These are phyloP conservation scores for Gilbertella persicaria DNA, from an alignment of 371 early-diverging fungal genomes.

Conservation along the genomic window DNA sequence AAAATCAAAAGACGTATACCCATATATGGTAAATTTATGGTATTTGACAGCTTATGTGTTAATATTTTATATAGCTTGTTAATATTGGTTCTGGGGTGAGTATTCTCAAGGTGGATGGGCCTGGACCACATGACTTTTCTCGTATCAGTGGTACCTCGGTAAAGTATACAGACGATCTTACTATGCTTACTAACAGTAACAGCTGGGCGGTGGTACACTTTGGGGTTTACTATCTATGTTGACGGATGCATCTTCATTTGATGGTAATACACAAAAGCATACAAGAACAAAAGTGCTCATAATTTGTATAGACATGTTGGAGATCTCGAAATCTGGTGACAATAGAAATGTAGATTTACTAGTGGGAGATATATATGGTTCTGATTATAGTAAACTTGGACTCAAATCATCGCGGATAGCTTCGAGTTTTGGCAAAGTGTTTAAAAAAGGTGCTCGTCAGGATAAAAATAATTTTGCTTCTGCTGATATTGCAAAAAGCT, in stretches of 20 bases:
- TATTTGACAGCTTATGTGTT: not conserved
- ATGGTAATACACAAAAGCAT: slow-evolving; percentile 51
- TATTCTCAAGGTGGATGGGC: slow-evolving; percentile 83
- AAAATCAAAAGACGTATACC: slow-evolving; percentile 70
- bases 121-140: slow-evolving; percentile 68
- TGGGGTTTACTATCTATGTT: slow-evolving; percentile 92
- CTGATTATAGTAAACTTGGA: slow-evolving; percentile 83
- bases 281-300: not conserved
- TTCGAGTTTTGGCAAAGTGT: slow-evolving; percentile 94
- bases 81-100: slow-evolving; percentile 93
- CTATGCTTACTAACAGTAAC: too few species aligned
- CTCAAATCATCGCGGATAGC: slow-evolving; percentile 92
- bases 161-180: slow-evolving; percentile 29
- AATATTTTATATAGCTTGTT: slow-evolving; percentile 56
- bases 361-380: slow-evolving; percentile 97
- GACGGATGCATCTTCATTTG: slow-evolving; percentile 83
- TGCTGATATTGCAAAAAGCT: slow-evolving; percentile 85
- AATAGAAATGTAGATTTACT: slow-evolving; percentile 93
- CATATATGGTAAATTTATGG: slow-evolving; percentile 66
- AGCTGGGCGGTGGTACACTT: slow-evolving; percentile 96
- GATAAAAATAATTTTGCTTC: slow-evolving; percentile 62
- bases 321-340: slow-evolving; percentile 88
- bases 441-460: slow-evolving; percentile 72
- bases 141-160: slow-evolving; percentile 93
- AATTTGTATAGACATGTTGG: slow-evolving; percentile 80